Base-by-base conservation (phyloP, 2,329 filamentous ascomycete genomes). In the Didymella pinodella region DNA sequence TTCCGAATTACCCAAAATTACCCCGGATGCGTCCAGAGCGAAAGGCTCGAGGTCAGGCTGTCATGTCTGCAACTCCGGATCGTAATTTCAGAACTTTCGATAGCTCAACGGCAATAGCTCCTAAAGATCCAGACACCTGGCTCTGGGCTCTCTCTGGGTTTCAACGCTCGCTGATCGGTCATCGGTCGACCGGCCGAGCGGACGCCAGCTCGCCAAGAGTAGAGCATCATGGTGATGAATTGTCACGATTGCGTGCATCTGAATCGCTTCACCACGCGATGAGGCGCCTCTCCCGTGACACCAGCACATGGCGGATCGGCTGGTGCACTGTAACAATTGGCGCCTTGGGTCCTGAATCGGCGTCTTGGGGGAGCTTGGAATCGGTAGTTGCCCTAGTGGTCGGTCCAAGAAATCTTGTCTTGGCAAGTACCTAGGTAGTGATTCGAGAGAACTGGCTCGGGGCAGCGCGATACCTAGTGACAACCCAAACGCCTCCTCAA, bases 391-490 rank as follows among this genome's bases (percentile, higher is more conserved):
- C 25, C 16, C 20, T 38, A 48, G 11, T 48, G 34, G 25, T 11
- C 14, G 29, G 12, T 34, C 28, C 14, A 44, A 44, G 25, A 12
- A 26, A n/a, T 28, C 22, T 48, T 43, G 52, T 43, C 36, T 54
- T 48, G 16, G 10, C 26, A 22, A 7, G 18, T 18, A 18, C 18
- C 18, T 18, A 18, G 18, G 18, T 3, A 31, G 20, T 14, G 38
- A 14, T 25, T 22, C n/a, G 38, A 18, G 7, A 28, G 20, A 10
- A 36, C 29, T 52, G 55, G 45, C 50, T 56, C 61, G 54, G 57
- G 34, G 54, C 48, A 61, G 51, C 57, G 57, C 61, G 34, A 55
- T 22, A 18, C 18, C 18, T 18, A 47, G 53, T 54, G 62, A 54
- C 44, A 45, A 62, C 58, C 54, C 59, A 54, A 60, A 29, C 31